Evolutionary conservation across 768 basidiomycete genomes (phyloP).

Genomic region (Lentinula lateritia): DNA sequence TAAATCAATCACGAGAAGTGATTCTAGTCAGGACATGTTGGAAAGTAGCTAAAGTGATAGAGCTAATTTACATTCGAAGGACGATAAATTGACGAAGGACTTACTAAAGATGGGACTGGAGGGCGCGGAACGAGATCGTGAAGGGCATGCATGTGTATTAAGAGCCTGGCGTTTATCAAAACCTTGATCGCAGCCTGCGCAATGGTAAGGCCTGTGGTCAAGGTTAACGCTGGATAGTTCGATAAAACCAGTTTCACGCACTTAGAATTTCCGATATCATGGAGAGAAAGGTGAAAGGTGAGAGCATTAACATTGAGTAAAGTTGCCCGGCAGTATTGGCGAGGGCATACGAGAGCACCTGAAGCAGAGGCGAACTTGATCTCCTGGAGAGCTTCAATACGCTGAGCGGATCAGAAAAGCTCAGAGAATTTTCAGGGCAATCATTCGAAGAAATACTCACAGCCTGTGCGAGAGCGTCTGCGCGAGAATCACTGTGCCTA

Average conservation of each 20-base stretch:
- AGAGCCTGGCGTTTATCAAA: constrained; percentile 4
- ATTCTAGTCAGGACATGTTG: constrained; percentile 14
- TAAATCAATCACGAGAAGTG: constrained; percentile 8
- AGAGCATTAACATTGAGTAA: constrained; percentile 22
- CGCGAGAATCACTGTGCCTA: constrained; percentile 28
- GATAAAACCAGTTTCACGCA: background rate
- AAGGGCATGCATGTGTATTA: constrained; percentile 6
- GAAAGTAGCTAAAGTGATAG: constrained; percentile 11
- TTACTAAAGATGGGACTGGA: constrained; percentile 26
- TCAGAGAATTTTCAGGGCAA: background rate
- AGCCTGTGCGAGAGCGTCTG: constrained; percentile 28
- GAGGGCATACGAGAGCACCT: constrained; percentile 35
- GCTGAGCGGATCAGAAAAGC: constrained; percentile 15
- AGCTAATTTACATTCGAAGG: background rate
- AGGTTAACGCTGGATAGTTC: background rate
- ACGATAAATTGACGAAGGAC: constrained; percentile 7
- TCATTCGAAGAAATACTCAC: constrained; percentile 24
- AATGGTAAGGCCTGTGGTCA: background rate
- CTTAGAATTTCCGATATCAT: constrained; percentile 22
- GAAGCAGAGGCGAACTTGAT: constrained; percentile 22
- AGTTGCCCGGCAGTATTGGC: constrained; percentile 35
- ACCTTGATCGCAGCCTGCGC: background rate
- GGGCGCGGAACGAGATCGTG: constrained; percentile 7
- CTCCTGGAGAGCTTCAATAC: constrained; percentile 28
- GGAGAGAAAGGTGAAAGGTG: constrained; percentile 29